Evolutionary conservation across 345 rosid species (phyloP), one percentile per base, ranked within the genome.

Genomic region (Chamaenerion angustifolium): DNA sequence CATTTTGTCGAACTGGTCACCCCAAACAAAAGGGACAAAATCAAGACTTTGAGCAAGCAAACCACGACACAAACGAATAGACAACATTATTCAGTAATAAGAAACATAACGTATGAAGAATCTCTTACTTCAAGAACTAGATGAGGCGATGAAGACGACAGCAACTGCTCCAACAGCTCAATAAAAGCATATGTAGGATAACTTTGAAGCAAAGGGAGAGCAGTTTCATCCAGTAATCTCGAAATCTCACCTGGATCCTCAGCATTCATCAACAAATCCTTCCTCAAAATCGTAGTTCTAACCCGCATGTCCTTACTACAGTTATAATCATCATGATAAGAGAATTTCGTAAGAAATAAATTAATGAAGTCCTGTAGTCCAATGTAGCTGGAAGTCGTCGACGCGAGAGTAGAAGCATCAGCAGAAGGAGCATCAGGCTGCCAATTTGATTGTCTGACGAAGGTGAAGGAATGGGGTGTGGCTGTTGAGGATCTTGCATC

Each of bases 71-170:
- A 3, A 31, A 8, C 7, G 10, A 31, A 31, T 4, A 8, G 37
- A 1, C 37, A 31, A 31, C 5, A 7, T 16, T 49, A 31, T 10
- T 4, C 25, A 19, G 11, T 12, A 21, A 15, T 6, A 43, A 17
- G 21, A 12, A 47, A 12, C 4, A 45, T 45, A 48, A 42, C n/a
- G 18, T 40, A 16, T 41, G 49, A 51, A 27, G 13, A 37, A 12
- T 11, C 50, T 58, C 41, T 31, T 56, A 89, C 95, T 94, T 85
- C 76, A 17, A 81, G 62, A 44, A 82, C 80, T 48, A 81, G 57
- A 44, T 65, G 66, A 68, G 77, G 86, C 52, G 56, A 61, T 10
- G 76, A 63, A 57, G 10, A 52, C 65, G 37, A 31, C 37, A 31
- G 37, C 37, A 89, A 66, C 52, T 69, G 81, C 60, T 63, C 63